Evolutionary conservation across 208 protist genomes (phyloP).

Genomic region (Trypanosoma conorhini): DNA sequence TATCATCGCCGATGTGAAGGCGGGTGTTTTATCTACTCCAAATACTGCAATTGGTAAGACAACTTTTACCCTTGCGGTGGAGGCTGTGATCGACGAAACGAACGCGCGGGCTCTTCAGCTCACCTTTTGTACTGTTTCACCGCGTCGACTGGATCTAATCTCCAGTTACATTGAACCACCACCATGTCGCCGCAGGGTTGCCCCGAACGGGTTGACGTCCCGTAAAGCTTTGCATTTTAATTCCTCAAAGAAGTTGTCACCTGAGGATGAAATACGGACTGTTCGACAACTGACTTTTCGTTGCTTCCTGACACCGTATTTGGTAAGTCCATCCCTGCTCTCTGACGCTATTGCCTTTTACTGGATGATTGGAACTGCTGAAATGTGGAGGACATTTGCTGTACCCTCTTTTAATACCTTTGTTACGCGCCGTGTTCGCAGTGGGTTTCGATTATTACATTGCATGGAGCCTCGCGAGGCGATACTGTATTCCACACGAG

Average conservation of each 20-base stretch:
- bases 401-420: conserved; percentile 58
- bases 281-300: conserved; percentile 20
- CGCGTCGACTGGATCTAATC: conserved; percentile 35
- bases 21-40: not conserved
- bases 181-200: not conserved
- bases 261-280: conserved; percentile 11
- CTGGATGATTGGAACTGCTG: conserved; percentile 55
- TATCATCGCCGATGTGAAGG: conserved; percentile 12
- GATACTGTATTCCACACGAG: conserved; percentile 43
- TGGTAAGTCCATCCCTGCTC: conserved; percentile 50
- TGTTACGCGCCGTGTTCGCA: conserved; percentile 55
- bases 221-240: not conserved
- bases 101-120: conserved; percentile 53
- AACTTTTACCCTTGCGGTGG: conserved; percentile 10
- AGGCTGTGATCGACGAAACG: not conserved
- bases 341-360: conserved; percentile 49
- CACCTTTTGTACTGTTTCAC: conserved; percentile 34
- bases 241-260: not conserved
- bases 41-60: not conserved
- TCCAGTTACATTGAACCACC: conserved; percentile 37
- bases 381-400: conserved; percentile 33
- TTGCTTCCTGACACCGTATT: conserved; percentile 25
- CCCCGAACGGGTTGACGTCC: not conserved
- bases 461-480: conserved; percentile 38
- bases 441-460: conserved; percentile 51